Evolutionary conservation across 2,329 filamentous ascomycete species (phyloP).

Genomic region (Fusarium sp.): DNA sequence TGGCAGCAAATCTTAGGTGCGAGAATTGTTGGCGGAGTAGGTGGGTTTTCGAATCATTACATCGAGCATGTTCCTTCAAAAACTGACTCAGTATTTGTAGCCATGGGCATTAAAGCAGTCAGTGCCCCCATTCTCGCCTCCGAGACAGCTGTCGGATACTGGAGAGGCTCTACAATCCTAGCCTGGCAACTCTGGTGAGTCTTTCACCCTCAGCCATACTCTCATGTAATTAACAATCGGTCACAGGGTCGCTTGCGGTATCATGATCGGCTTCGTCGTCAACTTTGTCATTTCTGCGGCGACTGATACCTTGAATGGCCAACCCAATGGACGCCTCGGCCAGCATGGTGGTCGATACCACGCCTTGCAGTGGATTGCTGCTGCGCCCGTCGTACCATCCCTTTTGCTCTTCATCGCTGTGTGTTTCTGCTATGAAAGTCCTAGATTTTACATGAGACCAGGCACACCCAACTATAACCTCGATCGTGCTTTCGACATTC

Average conservation of each 20-base stretch:
- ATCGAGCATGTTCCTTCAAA: background rate
- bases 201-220: slow-evolving; percentile 33
- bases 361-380: slow-evolving; percentile 54
- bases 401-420: slow-evolving; percentile 54
- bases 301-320: slow-evolving; percentile 11
- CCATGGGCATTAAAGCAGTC: slow-evolving; percentile 66
- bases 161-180: slow-evolving; percentile 64
- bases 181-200: slow-evolving; percentile 63
- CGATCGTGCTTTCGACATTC: slow-evolving; percentile 53
- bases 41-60: background rate
- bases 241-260: slow-evolving; percentile 46
- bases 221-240: background rate
- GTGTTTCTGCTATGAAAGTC: slow-evolving; percentile 59
- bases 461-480: slow-evolving; percentile 54
- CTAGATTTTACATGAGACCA: slow-evolving; percentile 57
- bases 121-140: slow-evolving; percentile 64
- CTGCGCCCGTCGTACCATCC: slow-evolving; percentile 55
- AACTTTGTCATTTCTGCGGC: slow-evolving; percentile 39
- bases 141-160: slow-evolving; percentile 63
- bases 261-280: slow-evolving; percentile 46
- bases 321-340: background rate
- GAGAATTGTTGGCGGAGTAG: slow-evolving; percentile 43
- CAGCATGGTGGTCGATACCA: slow-evolving; percentile 19
- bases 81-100: slow-evolving; percentile 33
- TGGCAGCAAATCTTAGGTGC: slow-evolving; percentile 54